Conservation (phyloP, 305 asterid genomes). For the Stenogyne calaminthoides region DNA sequence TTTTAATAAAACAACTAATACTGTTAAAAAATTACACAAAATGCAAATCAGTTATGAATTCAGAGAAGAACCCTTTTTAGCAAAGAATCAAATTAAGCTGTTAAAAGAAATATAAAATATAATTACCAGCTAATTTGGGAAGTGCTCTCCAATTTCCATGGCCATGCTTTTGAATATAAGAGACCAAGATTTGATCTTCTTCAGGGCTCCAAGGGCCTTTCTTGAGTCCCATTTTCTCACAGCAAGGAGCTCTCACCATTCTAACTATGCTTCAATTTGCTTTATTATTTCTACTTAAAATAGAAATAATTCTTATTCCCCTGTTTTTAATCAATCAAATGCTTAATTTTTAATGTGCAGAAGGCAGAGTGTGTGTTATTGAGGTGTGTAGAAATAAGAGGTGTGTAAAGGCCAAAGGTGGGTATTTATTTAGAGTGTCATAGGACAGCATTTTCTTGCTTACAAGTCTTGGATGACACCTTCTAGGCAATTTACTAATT, state of each 20-base stretch:
- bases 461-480: conserved; percentile 29
- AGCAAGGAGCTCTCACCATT: conserved; percentile 94
- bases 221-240: conserved; percentile 89
- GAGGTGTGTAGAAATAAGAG: conserved; percentile 22
- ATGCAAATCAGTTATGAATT: too few relatives aligned
- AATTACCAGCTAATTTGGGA: conserved; percentile 81
- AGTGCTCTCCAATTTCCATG: conserved; percentile 94
- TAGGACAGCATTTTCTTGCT: conserved; percentile 37
- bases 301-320: neutral
- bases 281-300: neutral
- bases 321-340: neutral
- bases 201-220: conserved; percentile 93
- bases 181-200: conserved; percentile 71
- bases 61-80: too few relatives aligned
- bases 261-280: neutral
- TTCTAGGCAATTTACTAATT: conserved; percentile 45
- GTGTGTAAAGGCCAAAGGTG: conserved; percentile 33
- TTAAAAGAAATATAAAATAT: neutral
- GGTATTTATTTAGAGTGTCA: conserved; percentile 46
- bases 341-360: neutral
- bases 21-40: too few relatives aligned
- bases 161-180: conserved; percentile 65
- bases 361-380: neutral
- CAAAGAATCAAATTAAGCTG: too few relatives aligned
- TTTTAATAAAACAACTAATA: too few relatives aligned